phyloP scores from a whole-genome alignment of 1,284 basidiomycete genomes.

The Puccinia polysora region DNA sequence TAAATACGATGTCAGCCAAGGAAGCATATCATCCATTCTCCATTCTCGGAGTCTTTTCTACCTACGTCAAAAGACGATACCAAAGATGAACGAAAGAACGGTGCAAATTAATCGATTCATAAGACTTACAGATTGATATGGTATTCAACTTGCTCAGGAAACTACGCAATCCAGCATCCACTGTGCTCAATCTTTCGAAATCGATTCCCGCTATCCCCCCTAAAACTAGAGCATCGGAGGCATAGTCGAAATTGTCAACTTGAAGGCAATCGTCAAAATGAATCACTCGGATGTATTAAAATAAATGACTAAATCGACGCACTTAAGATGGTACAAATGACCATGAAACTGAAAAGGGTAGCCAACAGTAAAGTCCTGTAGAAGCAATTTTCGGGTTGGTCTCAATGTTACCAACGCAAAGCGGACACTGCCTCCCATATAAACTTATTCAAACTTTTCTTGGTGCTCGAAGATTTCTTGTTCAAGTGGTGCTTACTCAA shows the following conservation, averaged over 20 bases:
- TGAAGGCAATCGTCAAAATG: not conserved
- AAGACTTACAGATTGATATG: slow-evolving; percentile 34
- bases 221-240: slow-evolving; percentile 22
- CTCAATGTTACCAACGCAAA: not conserved
- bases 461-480: not conserved
- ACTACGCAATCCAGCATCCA: slow-evolving; percentile 19
- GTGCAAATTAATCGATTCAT: not conserved
- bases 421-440: no score
- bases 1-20: not conserved
- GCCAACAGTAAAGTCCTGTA: slow-evolving; percentile 26
- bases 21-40: no score
- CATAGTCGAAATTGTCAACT: not conserved
- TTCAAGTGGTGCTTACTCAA: slow-evolving; percentile 7
- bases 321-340: slow-evolving; percentile 11
- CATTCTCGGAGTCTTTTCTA: no score
- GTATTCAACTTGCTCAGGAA: slow-evolving; percentile 14
- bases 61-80: not conserved
- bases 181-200: slow-evolving; percentile 20
- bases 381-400: not conserved
- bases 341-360: slow-evolving; percentile 13
- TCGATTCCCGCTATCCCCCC: not conserved
- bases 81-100: slow-evolving; percentile 8
- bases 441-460: no score
- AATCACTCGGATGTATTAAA: no score
- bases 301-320: not conserved